phyloP scores from a whole-genome alignment of 306 rosid genomes.

The Boehmeria nivea region DNA sequence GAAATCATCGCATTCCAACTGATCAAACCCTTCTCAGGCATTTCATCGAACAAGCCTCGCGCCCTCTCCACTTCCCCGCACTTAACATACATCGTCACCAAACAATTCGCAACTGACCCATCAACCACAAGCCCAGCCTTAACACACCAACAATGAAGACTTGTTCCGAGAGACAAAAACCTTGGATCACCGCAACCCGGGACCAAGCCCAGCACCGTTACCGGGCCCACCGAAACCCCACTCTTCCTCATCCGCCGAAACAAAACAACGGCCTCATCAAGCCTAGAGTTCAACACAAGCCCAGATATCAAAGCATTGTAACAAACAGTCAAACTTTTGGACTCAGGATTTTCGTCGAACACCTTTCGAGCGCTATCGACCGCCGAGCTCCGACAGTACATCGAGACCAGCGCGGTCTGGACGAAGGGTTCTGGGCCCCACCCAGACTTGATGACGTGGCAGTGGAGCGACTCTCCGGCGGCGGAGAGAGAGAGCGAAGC shows the following conservation, averaged over 20 bases:
- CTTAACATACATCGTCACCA: constrained; percentile 72
- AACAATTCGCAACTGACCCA: constrained; percentile 56
- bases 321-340: constrained; percentile 37
- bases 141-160: constrained; percentile 44
- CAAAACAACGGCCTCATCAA: constrained; percentile 36
- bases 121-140: constrained; percentile 47
- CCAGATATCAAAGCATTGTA: constrained; percentile 84
- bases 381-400: constrained; percentile 41
- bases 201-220: constrained; percentile 66
- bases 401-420: constrained; percentile 62
- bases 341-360: constrained; percentile 50
- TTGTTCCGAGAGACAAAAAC: constrained; percentile 40
- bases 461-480: constrained; percentile 55
- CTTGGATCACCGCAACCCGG: constrained; percentile 42
- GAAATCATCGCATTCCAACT: constrained; percentile 91
- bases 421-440: constrained; percentile 65
- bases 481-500: constrained; percentile 57
- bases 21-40: constrained; percentile 61
- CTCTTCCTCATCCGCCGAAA: constrained; percentile 52
- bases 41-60: constrained; percentile 48
- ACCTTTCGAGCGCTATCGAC: constrained; percentile 50
- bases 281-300: constrained; percentile 35
- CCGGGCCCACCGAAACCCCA: constrained; percentile 35
- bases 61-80: constrained; percentile 56
- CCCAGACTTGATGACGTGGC: constrained; percentile 67